Base-by-base conservation (phyloP, 177 flowering plant genomes). In the Tripterygium wilfordii region DNA sequence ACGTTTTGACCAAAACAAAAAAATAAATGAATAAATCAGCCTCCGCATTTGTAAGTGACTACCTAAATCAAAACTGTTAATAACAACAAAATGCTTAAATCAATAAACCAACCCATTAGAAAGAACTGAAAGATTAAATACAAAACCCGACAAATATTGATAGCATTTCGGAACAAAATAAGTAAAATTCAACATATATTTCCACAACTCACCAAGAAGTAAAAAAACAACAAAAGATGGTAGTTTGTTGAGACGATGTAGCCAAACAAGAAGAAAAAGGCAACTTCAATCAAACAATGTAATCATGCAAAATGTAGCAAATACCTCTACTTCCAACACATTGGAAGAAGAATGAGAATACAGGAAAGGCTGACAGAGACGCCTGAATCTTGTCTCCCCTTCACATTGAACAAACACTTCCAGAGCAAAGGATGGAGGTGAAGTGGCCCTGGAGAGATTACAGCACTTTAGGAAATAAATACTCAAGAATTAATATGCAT, bases 371-470 rank as follows among this genome's bases (percentile, higher is more conserved):
- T 76, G 88, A 57, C 99, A 84, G 16, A 92, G 79, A 27, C 99
- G 91, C 76, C 91, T 80, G 61, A 92, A 92, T 56, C 85, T 77
- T n/a, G 95, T 62, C 57, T 92, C 99, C 29, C 96, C 97, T 67
- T 89, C 96, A 63, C 89, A 84, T 7, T 87, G 96, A 59, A 92
- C 90, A 69, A 92, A 92, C 26, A 87, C 83, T 76, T 92, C 99
- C 75, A 89, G 58, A 54, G 99, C 99, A 78, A 92, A 92, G 39
- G 99, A 92, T 45, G 99, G 95, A 26, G 99, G 99, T 50, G 88
- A 81, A 54, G 97, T 86, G 24, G 89, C 89, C 67, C 99, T 92
- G 72, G 32, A 41, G 28, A 32, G 35, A 41, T 10, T 30, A 53
- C 4, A 29, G 25, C 33, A 46, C 8, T 25, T 20, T 19, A 46